Percentiles rank a stretch among this genome's conserved stretches.
phyloP scores from a whole-genome alignment of 352 stramenopile species.

The Phytophthora podocarpi region DNA sequence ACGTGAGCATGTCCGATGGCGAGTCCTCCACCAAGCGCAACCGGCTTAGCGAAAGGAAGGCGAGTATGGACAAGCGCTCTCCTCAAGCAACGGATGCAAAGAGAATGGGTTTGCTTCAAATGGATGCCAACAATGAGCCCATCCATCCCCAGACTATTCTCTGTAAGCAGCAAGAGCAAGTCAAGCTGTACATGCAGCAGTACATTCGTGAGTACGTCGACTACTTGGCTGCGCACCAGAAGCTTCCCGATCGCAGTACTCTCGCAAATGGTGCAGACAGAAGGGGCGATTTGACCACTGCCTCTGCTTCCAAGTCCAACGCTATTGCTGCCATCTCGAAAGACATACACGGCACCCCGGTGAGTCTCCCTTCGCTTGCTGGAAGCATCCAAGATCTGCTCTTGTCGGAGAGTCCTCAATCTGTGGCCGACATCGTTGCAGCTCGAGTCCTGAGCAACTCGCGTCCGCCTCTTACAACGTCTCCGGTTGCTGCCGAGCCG shows the following conservation, averaged over 20 bases:
- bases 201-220: conserved; percentile 69
- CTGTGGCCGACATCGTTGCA: conserved; percentile 49
- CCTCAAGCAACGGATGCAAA: conserved; percentile 1
- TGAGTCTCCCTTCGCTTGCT: conserved; percentile 57
- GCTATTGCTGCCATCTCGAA: conserved; percentile 27
- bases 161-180: conserved; percentile 49
- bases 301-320: conserved; percentile 2
- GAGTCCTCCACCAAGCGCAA: conserved; percentile 37
- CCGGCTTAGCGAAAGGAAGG: not conserved
- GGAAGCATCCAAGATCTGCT: conserved; percentile 72
- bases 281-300: not conserved
- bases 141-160: conserved; percentile 60
- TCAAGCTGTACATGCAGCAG: conserved; percentile 63
- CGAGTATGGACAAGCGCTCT: not conserved
- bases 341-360: conserved; percentile 55
- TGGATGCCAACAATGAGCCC: conserved; percentile 45
- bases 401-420: conserved; percentile 74
- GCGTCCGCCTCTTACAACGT: conserved; percentile 6
- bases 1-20: conserved; percentile 36
- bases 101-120: conserved; percentile 40
- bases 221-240: conserved; percentile 44
- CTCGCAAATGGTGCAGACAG: not conserved
- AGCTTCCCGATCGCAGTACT: not conserved
- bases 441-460: conserved; percentile 30
- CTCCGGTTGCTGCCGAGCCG: conserved; percentile 17